Evolutionary conservation across 345 rosid species (phyloP).

Genomic region (Clarkia xantiana): DNA sequence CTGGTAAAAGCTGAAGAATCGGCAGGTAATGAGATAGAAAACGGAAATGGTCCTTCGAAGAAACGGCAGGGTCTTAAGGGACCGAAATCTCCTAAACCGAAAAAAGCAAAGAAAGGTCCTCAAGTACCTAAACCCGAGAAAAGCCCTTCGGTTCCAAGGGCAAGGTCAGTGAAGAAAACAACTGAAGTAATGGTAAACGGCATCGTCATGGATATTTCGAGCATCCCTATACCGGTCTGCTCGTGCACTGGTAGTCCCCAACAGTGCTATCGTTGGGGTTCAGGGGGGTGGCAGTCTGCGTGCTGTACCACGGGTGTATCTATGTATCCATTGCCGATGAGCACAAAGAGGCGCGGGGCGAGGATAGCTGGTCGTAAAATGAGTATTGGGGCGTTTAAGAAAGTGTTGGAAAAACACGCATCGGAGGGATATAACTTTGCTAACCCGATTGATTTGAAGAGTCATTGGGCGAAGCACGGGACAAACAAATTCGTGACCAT

Average conservation of each 20-base stretch:
- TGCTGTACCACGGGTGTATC: slow-evolving; percentile 22
- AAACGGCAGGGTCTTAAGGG: slow-evolving; percentile 14
- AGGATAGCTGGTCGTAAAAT: slow-evolving; percentile 28
- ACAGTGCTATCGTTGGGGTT: slow-evolving; percentile 27
- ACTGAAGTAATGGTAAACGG: slow-evolving; percentile 17
- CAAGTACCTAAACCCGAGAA: slow-evolving; percentile 11
- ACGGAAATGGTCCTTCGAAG: slow-evolving; percentile 6
- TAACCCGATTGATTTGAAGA: slow-evolving; percentile 20
- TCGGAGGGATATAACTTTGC: slow-evolving; percentile 21
- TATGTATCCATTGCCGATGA: slow-evolving; percentile 20
- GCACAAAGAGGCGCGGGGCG: slow-evolving; percentile 20
- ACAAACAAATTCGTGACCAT: slow-evolving; percentile 27
- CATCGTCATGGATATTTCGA: slow-evolving; percentile 17
- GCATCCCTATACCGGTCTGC: slow-evolving; percentile 24
- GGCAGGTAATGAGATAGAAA: neutral
- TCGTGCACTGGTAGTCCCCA: slow-evolving; percentile 21
- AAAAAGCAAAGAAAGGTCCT: slow-evolving; percentile 16
- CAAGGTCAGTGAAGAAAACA: slow-evolving; percentile 11
- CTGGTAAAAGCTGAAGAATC: slow-evolving; percentile 8
- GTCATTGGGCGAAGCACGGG: slow-evolving; percentile 28
- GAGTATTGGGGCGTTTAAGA: slow-evolving; percentile 24
- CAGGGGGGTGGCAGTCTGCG: slow-evolving; percentile 29
- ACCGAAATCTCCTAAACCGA: slow-evolving; percentile 13
- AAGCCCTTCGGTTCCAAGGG: slow-evolving; percentile 10
- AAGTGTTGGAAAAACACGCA: slow-evolving; percentile 20